These are phyloP conservation scores for Pleochaeta shiraiana DNA, from an alignment of 2,329 filamentous ascomycete genomes.

Conservation along the genomic window DNA sequence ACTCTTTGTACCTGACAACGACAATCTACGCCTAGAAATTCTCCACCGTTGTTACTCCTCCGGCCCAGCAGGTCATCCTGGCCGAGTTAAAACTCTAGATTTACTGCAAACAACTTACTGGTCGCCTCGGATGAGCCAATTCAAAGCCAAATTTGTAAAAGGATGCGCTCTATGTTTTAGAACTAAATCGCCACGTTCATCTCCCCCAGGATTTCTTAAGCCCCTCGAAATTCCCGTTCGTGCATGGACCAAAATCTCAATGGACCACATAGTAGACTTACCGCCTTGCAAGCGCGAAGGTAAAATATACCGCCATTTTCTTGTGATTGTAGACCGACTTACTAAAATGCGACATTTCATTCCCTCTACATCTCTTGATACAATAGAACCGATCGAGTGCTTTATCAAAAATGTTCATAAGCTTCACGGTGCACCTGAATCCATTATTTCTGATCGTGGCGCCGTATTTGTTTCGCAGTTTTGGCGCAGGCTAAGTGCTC, in stretches of 20 bases:
- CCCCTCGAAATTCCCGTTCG: not conserved
- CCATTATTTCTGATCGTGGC: slow-evolving; percentile 8
- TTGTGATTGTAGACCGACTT: not conserved
- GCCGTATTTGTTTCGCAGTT: slow-evolving; percentile 9
- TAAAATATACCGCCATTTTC: not conserved
- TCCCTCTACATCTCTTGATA: not conserved
- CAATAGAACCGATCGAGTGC: not conserved
- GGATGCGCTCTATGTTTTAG: not conserved
- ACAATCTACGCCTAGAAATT: not conserved
- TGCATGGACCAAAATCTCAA: slow-evolving; percentile 4
- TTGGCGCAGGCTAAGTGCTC: not conserved
- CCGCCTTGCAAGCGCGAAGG: not conserved
- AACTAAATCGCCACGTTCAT: not conserved
- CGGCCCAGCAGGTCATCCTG: not conserved
- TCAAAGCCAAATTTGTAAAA: not conserved
- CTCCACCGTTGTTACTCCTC: not conserved
- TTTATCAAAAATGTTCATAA: not conserved
- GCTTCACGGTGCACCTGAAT: slow-evolving; percentile 3
- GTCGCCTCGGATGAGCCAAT: not conserved
- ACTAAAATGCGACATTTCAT: not conserved
- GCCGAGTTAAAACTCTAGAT: not conserved
- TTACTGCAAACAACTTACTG: not conserved
- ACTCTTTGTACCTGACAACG: not conserved
- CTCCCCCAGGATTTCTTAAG: slow-evolving; percentile 5
- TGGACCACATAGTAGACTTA: slow-evolving; percentile 3